Conservation (phyloP, 495 filamentous ascomycete genomes). For the Daldinia concentrica region DNA sequence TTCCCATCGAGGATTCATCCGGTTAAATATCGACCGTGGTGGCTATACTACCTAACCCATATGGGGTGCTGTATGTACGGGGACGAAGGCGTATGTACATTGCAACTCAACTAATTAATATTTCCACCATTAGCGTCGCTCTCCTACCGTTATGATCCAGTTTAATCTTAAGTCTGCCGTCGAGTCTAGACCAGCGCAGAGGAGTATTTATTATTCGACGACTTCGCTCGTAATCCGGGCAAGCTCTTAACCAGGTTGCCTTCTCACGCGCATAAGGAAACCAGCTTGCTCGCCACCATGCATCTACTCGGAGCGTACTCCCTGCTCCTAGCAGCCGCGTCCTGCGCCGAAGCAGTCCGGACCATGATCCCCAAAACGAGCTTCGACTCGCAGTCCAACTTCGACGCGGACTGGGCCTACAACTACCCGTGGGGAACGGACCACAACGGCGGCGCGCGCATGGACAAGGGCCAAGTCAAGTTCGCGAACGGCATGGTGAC, state of each 20-base stretch:
- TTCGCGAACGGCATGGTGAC: conserved; percentile 53
- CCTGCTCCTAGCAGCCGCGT: conserved; percentile 26
- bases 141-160: neutral
- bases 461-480: conserved; percentile 55
- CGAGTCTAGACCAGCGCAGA: conserved; percentile 2
- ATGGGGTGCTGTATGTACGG: neutral
- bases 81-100: neutral
- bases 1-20: conserved; percentile 23
- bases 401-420: conserved; percentile 63
- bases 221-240: neutral
- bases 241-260: neutral
- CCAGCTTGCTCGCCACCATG: conserved; percentile 15
- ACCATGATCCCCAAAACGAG: conserved; percentile 63
- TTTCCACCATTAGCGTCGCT: neutral
- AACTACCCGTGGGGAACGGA: conserved; percentile 57
- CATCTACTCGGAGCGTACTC: conserved; percentile 14
- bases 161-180: neutral
- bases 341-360: conserved; percentile 43
- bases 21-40: conserved; percentile 15
- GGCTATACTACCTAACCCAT: neutral
- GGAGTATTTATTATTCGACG: neutral
- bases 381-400: conserved; percentile 61
- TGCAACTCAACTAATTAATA: neutral
- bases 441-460: conserved; percentile 66
- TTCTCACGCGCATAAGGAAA: no score